Base-by-base conservation (phyloP, 108 stramenopile species). In the Nitzschia putrida region DNA sequence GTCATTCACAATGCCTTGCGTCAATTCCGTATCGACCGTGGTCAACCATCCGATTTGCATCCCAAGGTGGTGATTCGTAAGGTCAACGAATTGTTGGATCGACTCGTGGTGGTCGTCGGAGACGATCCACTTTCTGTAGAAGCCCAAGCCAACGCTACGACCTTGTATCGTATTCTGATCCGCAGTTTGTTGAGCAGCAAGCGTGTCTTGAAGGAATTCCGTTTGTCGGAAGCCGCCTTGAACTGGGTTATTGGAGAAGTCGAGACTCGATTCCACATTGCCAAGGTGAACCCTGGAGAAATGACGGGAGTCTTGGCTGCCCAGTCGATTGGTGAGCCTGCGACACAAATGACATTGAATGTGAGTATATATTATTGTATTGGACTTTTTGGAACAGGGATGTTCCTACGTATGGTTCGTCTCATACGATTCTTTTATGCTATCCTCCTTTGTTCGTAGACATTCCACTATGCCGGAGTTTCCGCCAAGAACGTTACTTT, bases 311-410 rank as follows among this genome's bases (percentile, higher is more conserved):
- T 99, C 9, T 86, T 98, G 60, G 98, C 98, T 7, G 98, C 98
- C 2, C 98, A 99, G 77, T 95, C 93, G 66, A 94, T 99, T 64
- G 98, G 98, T 18, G 97, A 99, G 76, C 98, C 98, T 20, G 97
- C 97, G 41, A 99, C 98, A n/a, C 98, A 99, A 76, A 99, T 99
- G 98, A 99, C 98, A 7, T 82, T 99, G 47, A 94, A 94, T 69
- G 75, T 76, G 69, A 69, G 75, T 64, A 29, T 29, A n/a, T n/a
- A n/a, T n/a, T 11, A 14, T 2, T 51, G 9, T 26, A 10, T 22
- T n/a, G n/a, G n/a, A n/a, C n/a, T 18, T 54, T 23, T n/a, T n/a
- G n/a, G n/a, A n/a, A n/a, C 56, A 1, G 56, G 57, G n/a, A 16
- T 57, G 21, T 12, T 71, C 25, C 45, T 13, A 64, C 37, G 11